A percentile compares a stretch with the other conserved stretches of the same genome.
phyloP scores from a whole-genome alignment of 306 rosid species.

The Castanopsis chinensis region DNA sequence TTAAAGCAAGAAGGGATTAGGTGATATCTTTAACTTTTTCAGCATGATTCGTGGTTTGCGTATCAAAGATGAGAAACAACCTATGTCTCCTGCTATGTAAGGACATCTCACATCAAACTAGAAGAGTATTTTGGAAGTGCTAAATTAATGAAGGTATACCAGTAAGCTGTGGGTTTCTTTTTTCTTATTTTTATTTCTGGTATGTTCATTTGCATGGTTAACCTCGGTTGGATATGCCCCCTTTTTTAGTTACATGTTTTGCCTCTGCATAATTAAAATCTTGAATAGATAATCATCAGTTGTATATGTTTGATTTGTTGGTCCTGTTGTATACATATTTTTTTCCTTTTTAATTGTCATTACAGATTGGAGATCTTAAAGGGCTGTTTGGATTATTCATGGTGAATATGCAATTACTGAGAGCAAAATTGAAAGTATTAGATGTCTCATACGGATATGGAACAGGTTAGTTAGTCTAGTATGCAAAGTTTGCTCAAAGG shows the following conservation, averaged over 20 bases:
- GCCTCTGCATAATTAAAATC: neutral
- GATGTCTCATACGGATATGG: constrained; percentile 71
- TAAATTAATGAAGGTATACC: constrained; percentile 77
- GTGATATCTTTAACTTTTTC: constrained; percentile 25
- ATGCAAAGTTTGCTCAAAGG: neutral
- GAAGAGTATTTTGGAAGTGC: constrained; percentile 82
- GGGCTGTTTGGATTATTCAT: constrained; percentile 76
- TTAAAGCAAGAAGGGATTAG: constrained; percentile 8
- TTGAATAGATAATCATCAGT: neutral
- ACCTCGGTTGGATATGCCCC: neutral
- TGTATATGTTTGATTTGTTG: constrained; percentile 19
- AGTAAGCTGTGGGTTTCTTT: neutral
- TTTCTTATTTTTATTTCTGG: no score
- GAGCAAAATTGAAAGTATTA: constrained; percentile 74
- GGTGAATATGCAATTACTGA: constrained; percentile 74
- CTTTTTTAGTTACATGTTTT: neutral
- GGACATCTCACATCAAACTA: constrained; percentile 86
- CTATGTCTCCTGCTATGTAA: constrained; percentile 80
- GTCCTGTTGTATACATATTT: neutral
- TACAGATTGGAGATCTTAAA: constrained; percentile 91
- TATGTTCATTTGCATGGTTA: neutral
- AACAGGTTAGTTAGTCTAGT: constrained; percentile 54
- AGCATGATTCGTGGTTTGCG: constrained; percentile 98
- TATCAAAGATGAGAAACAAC: constrained; percentile 89
- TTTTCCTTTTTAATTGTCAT: neutral